Base-by-base conservation (phyloP, 768 basidiomycete genomes). In the Polyporus arcularius region DNA sequence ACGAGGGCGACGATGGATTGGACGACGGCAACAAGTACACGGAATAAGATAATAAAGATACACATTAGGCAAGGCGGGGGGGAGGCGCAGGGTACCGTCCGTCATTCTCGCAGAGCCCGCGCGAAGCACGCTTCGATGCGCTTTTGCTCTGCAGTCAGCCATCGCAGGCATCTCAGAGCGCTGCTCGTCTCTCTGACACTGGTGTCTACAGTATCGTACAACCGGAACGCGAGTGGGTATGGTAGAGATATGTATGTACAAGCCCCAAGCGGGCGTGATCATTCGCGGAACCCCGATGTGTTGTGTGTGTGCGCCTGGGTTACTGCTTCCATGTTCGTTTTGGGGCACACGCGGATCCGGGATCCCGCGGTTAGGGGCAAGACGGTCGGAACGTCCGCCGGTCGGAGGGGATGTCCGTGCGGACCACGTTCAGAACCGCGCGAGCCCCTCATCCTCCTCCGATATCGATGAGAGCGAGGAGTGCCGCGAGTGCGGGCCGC, bases 391-490 rank as follows among this genome's bases (percentile, higher is more conserved):
- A 16, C 14, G n/a, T 26, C 21, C 21, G 21, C 21, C 21, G 21
- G 21, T 26, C 21, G 21, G 21, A 26, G 21, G 21, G 21, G 21
- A 26, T 26, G 21, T 26, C 21, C 8, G 50, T 31, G 50, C 16
- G 31, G 10, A 18, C 15, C 35, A 8, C 12, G 32, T 9, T 60
- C 53, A 64, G 58, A 60, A 54, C 35, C 63, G 63, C 52, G 55
- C 63, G 31, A 60, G 58, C 6, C 59, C 63, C 62, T 67, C 67
- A 39, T 67, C 67, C 45, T 67, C 67, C 57, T 67, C 67, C 52
- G 62, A 65, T 46, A 67, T 67, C 39, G 67, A 67, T 47, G 67
- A 67, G 53, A 67, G 62, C 15, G 67, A 67, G 32, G 67, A 67
- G 60, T 65, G 67, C 45, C 67, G 61, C 43, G 67, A 67, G 53